Evolutionary conservation across 768 basidiomycete genomes (phyloP).

Genomic region (Pholiota conissans): DNA sequence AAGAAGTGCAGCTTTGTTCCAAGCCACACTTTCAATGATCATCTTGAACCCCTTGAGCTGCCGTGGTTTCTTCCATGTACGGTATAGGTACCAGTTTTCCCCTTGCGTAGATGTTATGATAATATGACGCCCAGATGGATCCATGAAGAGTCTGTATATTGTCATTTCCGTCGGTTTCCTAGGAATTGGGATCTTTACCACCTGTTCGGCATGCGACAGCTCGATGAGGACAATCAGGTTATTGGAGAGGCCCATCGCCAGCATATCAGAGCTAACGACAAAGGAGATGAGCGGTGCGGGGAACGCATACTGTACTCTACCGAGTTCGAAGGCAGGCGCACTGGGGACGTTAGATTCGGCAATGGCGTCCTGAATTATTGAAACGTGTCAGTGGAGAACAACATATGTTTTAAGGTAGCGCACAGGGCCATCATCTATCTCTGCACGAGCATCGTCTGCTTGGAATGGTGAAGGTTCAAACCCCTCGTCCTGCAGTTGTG

Average conservation of each 20-base stretch:
- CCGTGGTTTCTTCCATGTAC: constrained; percentile 78
- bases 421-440: constrained; percentile 34
- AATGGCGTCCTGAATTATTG: constrained; percentile 20
- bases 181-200: constrained; percentile 76
- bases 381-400: not conserved
- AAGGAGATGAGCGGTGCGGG: constrained; percentile 83
- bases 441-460: constrained; percentile 46
- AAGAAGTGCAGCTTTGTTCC: constrained; percentile 75
- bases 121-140: constrained; percentile 91
- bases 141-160: constrained; percentile 84
- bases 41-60: constrained; percentile 80
- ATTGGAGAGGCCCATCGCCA: constrained; percentile 80
- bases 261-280: constrained; percentile 82
- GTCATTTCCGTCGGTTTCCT: constrained; percentile 74
- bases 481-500: constrained; percentile 79
- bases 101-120: constrained; percentile 84
- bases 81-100: constrained; percentile 92
- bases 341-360: constrained; percentile 45
- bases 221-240: constrained; percentile 88
- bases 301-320: constrained; percentile 84
- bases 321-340: constrained; percentile 77
- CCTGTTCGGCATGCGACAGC: constrained; percentile 82
- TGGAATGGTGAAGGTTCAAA: constrained; percentile 76
- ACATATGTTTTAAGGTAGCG: constrained; percentile 18
- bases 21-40: constrained; percentile 88